Evolutionary conservation across 192 early-diverging fungal genomes (phyloP), one percentile per base, ranked within the genome.

Genomic region (Coemansia sp.): DNA sequence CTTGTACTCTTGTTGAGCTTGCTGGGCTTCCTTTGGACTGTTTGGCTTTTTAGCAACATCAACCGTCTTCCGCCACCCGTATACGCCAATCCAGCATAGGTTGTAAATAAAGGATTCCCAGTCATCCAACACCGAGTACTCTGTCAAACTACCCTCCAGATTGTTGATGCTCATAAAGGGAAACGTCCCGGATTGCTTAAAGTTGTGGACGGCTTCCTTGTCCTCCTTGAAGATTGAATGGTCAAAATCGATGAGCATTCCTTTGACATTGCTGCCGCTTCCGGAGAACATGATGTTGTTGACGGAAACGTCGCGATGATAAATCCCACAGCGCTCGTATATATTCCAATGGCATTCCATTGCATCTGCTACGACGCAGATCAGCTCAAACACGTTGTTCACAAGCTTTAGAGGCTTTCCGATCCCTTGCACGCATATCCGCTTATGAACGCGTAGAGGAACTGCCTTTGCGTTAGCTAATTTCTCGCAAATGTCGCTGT

Each of bases 131-230:
- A 59, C 65, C 2, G 71, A 66, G 33, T 60, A 49, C 49, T 23
- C 23, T 12, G 26, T 57, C 5, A 36, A 9, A 15, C 45, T 35
- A 9, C 38, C 34, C 36, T 60, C 64, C 4, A 79, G 64, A 1
- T 79, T 79, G 4, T 41, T 26, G 35, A 79, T 26, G 16, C 68
- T 70, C 72, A 74, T 79, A 67, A 70, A 79, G 23, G 72, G 77
- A 10, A 66, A 21, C 6, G 71, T 78, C 0, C 77, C 77, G 0
- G 71, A 60, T 20, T 66, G 60, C 24, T 63, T 62, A 16, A 67
- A 24, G 7, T 26, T 36, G 11, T 16, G 24, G 2, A 48, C 35
- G 8, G 48, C 36, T 48, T 48, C 24, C 5, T 35, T 38, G 36
- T 48, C 67, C 1, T 33, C 60, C 24, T 51, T 36, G 35, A 53